Evolutionary conservation across 2,329 filamentous ascomycete genomes (phyloP), one percentile per base, ranked within the genome.

Genomic region (Cryphonectria japonica): DNA sequence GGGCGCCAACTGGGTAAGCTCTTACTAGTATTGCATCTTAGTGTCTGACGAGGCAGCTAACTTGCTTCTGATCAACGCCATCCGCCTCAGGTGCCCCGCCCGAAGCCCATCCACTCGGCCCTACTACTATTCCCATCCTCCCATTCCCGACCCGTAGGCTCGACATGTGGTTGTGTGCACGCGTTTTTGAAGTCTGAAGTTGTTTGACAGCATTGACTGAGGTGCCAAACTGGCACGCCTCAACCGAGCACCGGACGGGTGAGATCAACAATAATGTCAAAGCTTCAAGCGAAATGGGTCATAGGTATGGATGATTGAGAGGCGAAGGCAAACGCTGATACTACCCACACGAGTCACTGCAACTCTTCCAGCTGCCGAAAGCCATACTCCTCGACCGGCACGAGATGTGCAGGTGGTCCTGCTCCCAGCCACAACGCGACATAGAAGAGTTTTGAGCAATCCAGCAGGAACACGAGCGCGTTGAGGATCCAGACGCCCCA

Each of bases 401-500:
- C 67, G 29, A 39, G 63, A 26, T 70, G 43, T 2, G 70, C 68
- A 34, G 68, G 70, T 14, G 70, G 70, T 29, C 70, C 68, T 11
- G 52, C 60, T 16, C 70, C 68, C 14, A 72, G 22, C n/a, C 41
- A 34, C 29, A 70, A 26, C 2, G 67, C 7, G 7, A 70, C 8
- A 6, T 54, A 26, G 43, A 69, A 34, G 0, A 72, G 46, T 14
- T 26, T 61, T 16, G 64, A 70, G 9, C n/a, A 1, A n/a, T 37
- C 8, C 2, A 70, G 2, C 7, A 72, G 43, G 43, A 60, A 66
- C n/a, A 69, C 65, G 26, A 71, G 46, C 8, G 68, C 61, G 26
- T 77, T 73, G 34, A 78, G 59, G 7, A 76, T 19, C 72, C 75
- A 74, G 7, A 80, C 71, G 0, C 77, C 78, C 75, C 76, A 75